Base-by-base conservation (phyloP, 768 basidiomycete species). In the Infundibulicybe gibba region DNA sequence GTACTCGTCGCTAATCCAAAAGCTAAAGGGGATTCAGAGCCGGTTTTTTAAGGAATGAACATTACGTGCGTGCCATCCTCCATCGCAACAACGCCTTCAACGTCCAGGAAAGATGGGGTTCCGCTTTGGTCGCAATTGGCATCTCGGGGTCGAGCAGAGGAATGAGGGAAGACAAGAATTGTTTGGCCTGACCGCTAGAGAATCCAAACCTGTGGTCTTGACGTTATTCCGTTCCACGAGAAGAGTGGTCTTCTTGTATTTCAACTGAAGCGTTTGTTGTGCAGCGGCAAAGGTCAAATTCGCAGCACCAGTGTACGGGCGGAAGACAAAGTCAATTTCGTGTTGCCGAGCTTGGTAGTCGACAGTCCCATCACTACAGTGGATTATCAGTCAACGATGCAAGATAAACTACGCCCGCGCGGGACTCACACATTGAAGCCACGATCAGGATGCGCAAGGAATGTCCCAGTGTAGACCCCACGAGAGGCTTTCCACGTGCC, bases 1-100 rank as follows among this genome's bases (percentile, higher is more conserved):
- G 52, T 85, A 86, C 62, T 86, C 84, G 56, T 86, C 85, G 54
- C 79, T 79, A 30, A 78, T 67, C 81, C 80, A 85, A 61, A 72
- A 81, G 0, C 80, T 81, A 13, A 38, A 38, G 5, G 11, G 25
- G n/a, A 10, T 17, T 31, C 41, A 37, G 8, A 13, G 19, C 25
- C 20, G 14, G 31, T 14, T 19, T 9, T 12, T 11, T 30, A 3
- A 12, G 15, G 20, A 33, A 30, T 38, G 2, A 31, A 37, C 8
- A 25, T 2, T 2, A 62, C 76, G 45, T 48, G 80, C 78, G 73
- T 76, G 53, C 83, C 83, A 51, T 87, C 84, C 0, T 62, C 54
- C 54, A 80, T 76, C 10, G 77, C 63, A 1, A 78, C 77, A 12
- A 86, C 46, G 1, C 83, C 83, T 57, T 86, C 84, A 0, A 71